These are phyloP conservation scores for Candida ipomoeae DNA, from an alignment of 805 yeast genomes.

Conservation along the genomic window DNA sequence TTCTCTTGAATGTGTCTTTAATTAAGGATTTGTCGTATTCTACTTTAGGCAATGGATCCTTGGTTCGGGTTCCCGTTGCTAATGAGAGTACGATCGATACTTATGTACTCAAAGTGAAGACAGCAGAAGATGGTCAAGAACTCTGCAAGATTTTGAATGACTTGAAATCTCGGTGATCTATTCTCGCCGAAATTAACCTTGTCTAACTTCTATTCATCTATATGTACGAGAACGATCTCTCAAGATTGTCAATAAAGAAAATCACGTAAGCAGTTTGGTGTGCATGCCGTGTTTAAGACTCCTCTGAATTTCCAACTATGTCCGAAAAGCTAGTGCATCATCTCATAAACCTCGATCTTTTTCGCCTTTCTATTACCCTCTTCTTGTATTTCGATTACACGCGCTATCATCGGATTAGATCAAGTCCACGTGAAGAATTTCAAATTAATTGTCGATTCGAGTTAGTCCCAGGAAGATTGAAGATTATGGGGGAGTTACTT, in stretches of 20 bases:
- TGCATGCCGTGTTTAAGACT: background rate
- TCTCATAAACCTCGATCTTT: no score
- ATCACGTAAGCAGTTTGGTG: background rate
- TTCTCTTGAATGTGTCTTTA: constrained; percentile 65
- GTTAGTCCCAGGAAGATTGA: no score
- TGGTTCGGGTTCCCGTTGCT: constrained; percentile 64
- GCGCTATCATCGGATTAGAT: no score
- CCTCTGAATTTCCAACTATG: no score
- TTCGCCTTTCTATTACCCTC: no score
- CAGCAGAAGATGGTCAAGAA: constrained; percentile 61
- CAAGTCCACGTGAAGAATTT: no score
- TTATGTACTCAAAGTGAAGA: constrained; percentile 72
- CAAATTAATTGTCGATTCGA: no score
- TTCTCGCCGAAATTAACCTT: background rate
- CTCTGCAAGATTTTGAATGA: constrained; percentile 35
- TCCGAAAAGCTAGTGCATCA: no score
- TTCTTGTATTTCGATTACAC: no score
- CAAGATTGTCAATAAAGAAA: background rate
- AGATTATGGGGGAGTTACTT: no score
- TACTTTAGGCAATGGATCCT: constrained; percentile 58
- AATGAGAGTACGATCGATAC: constrained; percentile 52
- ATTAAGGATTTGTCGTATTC: constrained; percentile 56
- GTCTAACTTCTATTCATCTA: background rate
- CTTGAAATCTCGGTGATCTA: constrained; percentile 19
- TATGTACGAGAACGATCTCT: background rate